These are phyloP conservation scores for Dispira simplex DNA, from an alignment of 192 early-diverging fungal genomes.

Conservation along the genomic window DNA sequence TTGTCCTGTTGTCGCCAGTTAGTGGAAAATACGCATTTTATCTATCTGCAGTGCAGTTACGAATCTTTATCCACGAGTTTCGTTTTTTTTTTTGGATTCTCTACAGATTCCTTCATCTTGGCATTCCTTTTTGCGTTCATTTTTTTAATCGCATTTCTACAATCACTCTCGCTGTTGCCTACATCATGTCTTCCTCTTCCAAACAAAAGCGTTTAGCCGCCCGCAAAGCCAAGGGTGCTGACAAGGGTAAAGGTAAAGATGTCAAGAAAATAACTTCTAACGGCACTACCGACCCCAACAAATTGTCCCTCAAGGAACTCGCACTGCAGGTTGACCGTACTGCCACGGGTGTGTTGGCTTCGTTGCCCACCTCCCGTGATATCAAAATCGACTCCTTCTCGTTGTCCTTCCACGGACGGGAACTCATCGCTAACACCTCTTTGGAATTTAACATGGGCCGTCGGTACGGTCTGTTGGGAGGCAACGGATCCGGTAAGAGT, in stretches of 20 bases:
- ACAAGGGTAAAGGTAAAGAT: slow-evolving; percentile 11
- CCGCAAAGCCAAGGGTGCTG: slow-evolving; percentile 10
- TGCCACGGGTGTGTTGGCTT: slow-evolving; percentile 81
- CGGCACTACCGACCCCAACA: slow-evolving; percentile 23
- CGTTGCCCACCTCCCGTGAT: slow-evolving; percentile 81
- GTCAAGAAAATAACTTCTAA: slow-evolving; percentile 16
- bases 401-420: slow-evolving; percentile 86
- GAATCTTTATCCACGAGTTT: no score
- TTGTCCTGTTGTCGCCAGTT: no score
- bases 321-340: slow-evolving; percentile 66
- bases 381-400: slow-evolving; percentile 92
- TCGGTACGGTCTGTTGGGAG: slow-evolving; percentile 88
- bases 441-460: slow-evolving; percentile 98
- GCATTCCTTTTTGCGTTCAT: background rate
- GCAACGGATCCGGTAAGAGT: slow-evolving; percentile 93
- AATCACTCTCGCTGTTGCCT: background rate
- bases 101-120: no score
- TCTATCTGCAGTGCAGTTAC: no score
- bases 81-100: no score
- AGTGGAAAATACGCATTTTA: no score
- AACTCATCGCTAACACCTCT: slow-evolving; percentile 82
- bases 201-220: slow-evolving; percentile 68
- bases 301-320: slow-evolving; percentile 33
- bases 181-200: slow-evolving; percentile 35
- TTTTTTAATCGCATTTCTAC: background rate